phyloP scores from a whole-genome alignment of 2,329 filamentous ascomycete species.

The Colletotrichum nymphaeae region DNA sequence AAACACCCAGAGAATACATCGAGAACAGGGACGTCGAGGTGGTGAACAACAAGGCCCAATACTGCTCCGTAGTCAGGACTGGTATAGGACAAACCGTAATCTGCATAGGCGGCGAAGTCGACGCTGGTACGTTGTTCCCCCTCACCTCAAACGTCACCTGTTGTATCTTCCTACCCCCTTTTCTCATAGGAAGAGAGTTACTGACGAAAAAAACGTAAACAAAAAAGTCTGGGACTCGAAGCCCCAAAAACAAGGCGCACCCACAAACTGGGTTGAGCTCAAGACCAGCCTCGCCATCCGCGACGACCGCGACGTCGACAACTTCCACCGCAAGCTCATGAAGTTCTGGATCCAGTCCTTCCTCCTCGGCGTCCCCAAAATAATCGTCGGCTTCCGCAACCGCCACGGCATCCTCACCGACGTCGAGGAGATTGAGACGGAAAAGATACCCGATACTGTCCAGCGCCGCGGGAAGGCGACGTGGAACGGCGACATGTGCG shows the following conservation, averaged over 20 bases:
- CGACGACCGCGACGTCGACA: slow-evolving; percentile 74
- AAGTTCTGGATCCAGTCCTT: slow-evolving; percentile 99
- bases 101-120: slow-evolving; percentile 92
- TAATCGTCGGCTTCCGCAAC: slow-evolving; percentile 89
- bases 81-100: slow-evolving; percentile 81
- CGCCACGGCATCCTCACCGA: slow-evolving; percentile 76
- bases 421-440: slow-evolving; percentile 84
- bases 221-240: slow-evolving; percentile 81
- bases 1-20: slow-evolving; percentile 80
- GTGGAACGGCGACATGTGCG: slow-evolving; percentile 95
- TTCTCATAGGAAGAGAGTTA: too few species aligned
- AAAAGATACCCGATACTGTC: slow-evolving; percentile 80
- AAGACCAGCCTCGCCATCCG: slow-evolving; percentile 86
- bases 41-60: slow-evolving; percentile 92
- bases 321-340: slow-evolving; percentile 89
- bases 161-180: too few species aligned
- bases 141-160: too few species aligned
- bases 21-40: slow-evolving; percentile 76
- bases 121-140: slow-evolving; percentile 71
- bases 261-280: slow-evolving; percentile 92
- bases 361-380: slow-evolving; percentile 89
- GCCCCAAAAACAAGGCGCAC: slow-evolving; percentile 70
- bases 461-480: slow-evolving; percentile 71
- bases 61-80: slow-evolving; percentile 93
- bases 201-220: too few species aligned